Conservation (phyloP, 768 basidiomycete species). For the Termitomyces sp. region DNA sequence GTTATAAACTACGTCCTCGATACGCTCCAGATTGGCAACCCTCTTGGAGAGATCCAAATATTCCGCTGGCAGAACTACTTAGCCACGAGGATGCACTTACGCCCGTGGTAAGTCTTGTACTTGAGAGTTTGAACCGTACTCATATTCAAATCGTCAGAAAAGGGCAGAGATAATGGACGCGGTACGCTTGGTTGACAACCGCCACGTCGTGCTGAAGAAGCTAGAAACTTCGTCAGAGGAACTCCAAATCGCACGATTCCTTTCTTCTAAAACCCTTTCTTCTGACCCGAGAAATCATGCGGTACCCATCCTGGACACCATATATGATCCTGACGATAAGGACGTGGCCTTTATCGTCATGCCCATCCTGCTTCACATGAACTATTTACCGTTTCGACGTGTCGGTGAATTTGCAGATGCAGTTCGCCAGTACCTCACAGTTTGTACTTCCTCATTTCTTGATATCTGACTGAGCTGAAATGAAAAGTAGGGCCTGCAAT, state of each 20-base stretch:
- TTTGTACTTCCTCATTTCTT: not conserved
- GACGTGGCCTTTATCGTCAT: not conserved
- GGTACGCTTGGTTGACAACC: not conserved
- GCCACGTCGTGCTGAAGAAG: not conserved
- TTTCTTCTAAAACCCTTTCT: not conserved
- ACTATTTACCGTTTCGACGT: constrained; percentile 5
- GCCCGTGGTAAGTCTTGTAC: not conserved
- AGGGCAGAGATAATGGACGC: not conserved
- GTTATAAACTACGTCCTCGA: not conserved
- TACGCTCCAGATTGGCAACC: not conserved
- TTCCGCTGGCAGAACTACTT: not conserved
- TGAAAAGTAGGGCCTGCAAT: constrained; percentile 15
- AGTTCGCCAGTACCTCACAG: constrained; percentile 2
- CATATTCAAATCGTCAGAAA: not conserved
- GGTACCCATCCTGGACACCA: constrained; percentile 1
- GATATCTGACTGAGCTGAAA: not conserved
- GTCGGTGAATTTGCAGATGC: constrained; percentile 7
- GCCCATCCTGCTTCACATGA: too few species aligned
- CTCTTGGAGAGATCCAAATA: not conserved
- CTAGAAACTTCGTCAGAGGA: not conserved
- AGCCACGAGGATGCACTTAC: not conserved
- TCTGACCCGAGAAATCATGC: constrained; percentile 7
- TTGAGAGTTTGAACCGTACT: not conserved
- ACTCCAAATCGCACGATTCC: not conserved
- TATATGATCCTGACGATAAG: constrained; percentile 3